Base-by-base conservation (phyloP, 2,329 filamentous ascomycete genomes). In the Fusarium kyushuense region DNA sequence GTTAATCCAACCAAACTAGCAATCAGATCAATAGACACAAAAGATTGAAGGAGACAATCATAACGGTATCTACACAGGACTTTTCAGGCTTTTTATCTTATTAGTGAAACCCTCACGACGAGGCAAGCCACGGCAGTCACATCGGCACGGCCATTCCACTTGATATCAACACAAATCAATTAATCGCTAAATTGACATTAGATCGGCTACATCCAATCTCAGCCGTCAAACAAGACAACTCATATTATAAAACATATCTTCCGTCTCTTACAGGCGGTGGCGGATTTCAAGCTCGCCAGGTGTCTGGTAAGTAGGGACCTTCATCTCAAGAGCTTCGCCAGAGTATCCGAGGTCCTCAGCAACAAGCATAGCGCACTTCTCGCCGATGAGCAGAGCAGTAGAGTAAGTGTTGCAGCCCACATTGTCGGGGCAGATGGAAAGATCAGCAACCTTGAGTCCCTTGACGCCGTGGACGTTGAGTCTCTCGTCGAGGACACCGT, bases 381-480 rank as follows among this genome's bases (percentile, higher is more conserved):
- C 45, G 1, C 53, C 29, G 4, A 67, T 30, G 14, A 65, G 45
- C 6, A 75, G 74, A 65, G 72, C 79, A 69, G 36, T 65, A 5
- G 65, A 82, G 83, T 77, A 88, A 69, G 86, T 89, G 78, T 90
- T 89, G 79, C 87, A 89, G 63, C 89, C 91, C 23, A 93, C 90
- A 68, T 93, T 94, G 78, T 93, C 90, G 1, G 91, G 91, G 78
- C 90, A 93, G 81, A 93, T 92, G 51, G 85, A 89, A 43, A 93
- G 78, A 77, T 94, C 91, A 14, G 90, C 90, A 25, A 93, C 90
- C 84, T 93, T 93, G 72, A 94, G 85, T 17, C 89, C 89, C 82
- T 92, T 86, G 69, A 93, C 90, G 52, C 90, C 91, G 75, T 93
- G 90, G 5, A 94, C 91, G 70, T 93, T 93, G 57, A 94, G 84